phyloP scores from a whole-genome alignment of 2,329 filamentous ascomycete genomes.

The Diaporthe ilicicola region DNA sequence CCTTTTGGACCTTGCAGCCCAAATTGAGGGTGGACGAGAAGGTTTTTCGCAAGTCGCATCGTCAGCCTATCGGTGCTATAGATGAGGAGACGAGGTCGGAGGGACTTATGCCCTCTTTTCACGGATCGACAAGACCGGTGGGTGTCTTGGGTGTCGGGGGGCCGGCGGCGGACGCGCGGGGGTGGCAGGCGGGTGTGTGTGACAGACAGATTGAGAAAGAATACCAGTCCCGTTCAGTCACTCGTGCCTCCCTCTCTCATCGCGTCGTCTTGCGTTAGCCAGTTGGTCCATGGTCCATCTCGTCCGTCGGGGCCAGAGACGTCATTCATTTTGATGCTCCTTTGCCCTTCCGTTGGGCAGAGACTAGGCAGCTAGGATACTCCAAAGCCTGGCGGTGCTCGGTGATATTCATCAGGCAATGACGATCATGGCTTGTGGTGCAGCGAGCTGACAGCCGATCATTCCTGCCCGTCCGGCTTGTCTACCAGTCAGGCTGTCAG shows the following conservation, averaged over 20 bases:
- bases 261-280: not conserved
- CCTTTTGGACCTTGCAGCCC: not conserved
- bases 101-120: not conserved
- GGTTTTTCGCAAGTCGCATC: not conserved
- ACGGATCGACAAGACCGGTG: slow-evolving; percentile 20
- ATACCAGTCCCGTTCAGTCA: not conserved
- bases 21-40: not conserved
- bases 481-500: not conserved
- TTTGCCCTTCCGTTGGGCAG: not conserved
- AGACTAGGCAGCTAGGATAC: not conserved
- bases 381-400: not conserved
- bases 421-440: slow-evolving; percentile 13
- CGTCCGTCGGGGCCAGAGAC: no score
- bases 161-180: not conserved
- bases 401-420: slow-evolving; percentile 14
- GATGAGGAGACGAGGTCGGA: not conserved
- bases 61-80: not conserved
- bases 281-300: no score
- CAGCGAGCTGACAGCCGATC: slow-evolving; percentile 16
- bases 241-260: not conserved
- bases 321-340: no score
- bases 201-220: not conserved
- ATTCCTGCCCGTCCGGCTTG: not conserved
- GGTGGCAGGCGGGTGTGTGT: not conserved
- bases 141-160: not conserved